Conservation (phyloP, 2,329 filamentous ascomycete species). For the Herpotrichia juniperi region DNA sequence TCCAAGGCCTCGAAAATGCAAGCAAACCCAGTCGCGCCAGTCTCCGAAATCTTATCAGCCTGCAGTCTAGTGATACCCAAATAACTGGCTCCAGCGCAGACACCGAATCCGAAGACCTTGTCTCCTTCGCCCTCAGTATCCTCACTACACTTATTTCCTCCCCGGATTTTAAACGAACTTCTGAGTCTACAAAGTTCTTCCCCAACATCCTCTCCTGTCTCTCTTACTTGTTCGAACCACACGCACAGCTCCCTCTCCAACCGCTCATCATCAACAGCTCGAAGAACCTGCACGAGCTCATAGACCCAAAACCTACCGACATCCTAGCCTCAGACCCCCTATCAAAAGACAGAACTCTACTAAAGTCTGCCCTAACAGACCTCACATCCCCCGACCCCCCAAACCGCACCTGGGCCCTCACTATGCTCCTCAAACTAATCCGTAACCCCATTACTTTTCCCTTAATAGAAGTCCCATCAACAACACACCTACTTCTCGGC, state of each 20-base stretch:
- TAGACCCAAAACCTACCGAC: slow-evolving; percentile 61
- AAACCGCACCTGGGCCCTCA: slow-evolving; percentile 44
- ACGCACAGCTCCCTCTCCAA: slow-evolving; percentile 13
- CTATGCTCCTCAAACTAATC: slow-evolving; percentile 55
- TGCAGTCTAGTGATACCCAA: slow-evolving; percentile 4
- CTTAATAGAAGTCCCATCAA: slow-evolving; percentile 69
- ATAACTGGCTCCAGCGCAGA: slow-evolving; percentile 10
- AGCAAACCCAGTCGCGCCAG: slow-evolving; percentile 31
- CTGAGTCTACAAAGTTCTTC: slow-evolving; percentile 25
- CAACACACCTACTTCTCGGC: slow-evolving; percentile 68
- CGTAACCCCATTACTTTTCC: slow-evolving; percentile 55
- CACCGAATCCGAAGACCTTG: slow-evolving; percentile 42
- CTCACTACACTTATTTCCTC: slow-evolving; percentile 44
- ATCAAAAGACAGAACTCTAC: slow-evolving; percentile 48
- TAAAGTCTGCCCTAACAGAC: slow-evolving; percentile 30
- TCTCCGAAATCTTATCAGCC: slow-evolving; percentile 31
- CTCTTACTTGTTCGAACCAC: slow-evolving; percentile 27
- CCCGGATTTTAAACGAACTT: slow-evolving; percentile 39
- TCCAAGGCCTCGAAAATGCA: slow-evolving; percentile 30
- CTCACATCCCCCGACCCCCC: slow-evolving; percentile 43
- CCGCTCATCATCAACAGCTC: slow-evolving; percentile 33
- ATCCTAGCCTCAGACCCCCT: slow-evolving; percentile 51
- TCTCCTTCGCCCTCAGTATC: slow-evolving; percentile 49
- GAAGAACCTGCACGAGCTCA: slow-evolving; percentile 56
- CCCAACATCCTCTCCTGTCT: slow-evolving; percentile 30